Conservation (phyloP, 2,329 filamentous ascomycete genomes). For the Pseudogymnoascus sp. region DNA sequence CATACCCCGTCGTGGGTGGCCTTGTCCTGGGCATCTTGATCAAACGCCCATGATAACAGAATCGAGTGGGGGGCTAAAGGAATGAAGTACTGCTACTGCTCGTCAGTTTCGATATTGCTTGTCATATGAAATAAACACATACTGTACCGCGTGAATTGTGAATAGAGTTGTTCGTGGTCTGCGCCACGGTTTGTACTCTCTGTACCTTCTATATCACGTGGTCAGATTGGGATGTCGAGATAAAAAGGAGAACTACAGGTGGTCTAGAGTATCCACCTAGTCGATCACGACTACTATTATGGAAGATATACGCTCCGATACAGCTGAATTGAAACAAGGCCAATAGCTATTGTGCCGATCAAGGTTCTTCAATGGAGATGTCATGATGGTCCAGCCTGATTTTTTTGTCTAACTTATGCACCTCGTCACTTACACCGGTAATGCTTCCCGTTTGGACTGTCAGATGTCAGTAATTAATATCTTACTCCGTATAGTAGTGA, state of each 20-base stretch:
- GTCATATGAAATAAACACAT: not conserved
- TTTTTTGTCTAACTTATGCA: not conserved
- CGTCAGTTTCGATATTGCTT: not conserved
- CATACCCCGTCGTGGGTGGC: constrained; percentile 72
- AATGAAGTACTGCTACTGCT: not conserved
- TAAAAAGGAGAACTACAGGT: not conserved
- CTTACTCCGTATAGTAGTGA: not conserved
- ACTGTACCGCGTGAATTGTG: constrained; percentile 1
- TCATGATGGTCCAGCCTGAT: not conserved
- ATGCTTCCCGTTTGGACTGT: not conserved
- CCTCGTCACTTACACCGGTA: not conserved
- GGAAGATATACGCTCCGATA: not conserved
- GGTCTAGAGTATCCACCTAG: not conserved
- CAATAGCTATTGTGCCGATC: not conserved
- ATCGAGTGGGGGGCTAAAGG: not conserved
- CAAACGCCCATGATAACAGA: not conserved
- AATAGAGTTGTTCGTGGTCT: not conserved
- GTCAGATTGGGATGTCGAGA: not conserved
- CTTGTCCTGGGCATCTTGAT: constrained; percentile 24
- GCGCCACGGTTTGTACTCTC: not conserved
- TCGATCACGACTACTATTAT: not conserved
- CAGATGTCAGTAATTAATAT: constrained; percentile 4
- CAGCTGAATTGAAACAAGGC: not conserved
- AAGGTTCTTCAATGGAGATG: constrained; percentile 1
- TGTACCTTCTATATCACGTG: constrained; percentile 1